Base-by-base conservation (phyloP, 768 basidiomycete genomes). In the Suillus spraguei region DNA sequence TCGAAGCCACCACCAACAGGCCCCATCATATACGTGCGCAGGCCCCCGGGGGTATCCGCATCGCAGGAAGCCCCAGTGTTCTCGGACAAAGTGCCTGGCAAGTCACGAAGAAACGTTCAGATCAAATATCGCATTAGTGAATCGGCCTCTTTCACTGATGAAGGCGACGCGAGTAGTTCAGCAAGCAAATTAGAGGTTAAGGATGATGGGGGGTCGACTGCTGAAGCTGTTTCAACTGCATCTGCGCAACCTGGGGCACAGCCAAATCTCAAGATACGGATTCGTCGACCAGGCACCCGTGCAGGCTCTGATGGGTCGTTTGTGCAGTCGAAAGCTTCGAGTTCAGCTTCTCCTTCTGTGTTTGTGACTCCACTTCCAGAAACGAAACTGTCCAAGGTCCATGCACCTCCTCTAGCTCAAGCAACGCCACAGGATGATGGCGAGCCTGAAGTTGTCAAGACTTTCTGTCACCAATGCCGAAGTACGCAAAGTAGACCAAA, bases 381-480 rank as follows among this genome's bases (percentile, higher is more conserved):
- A 24, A 24, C 16, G 10, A 56, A 24, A 11, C 9, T 5, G 7
- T 9, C 38, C 16, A 56, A 39, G 55, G 38, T 28, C 9, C 55
- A 39, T 24, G n/a, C 17, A 28, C 35, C n/a, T n/a, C n/a, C n/a
- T 16, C n/a, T 17, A 39, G 38, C 36, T 39, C 38, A n/a, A 53
- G 5, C 24, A 1, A 20, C 16, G 16, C 33, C 4, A 14, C 60
- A 42, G 36, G 60, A 35, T 16, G 6, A 5, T 32, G 55, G 42
- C 42, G 54, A 52, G 42, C n/a, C 58, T 22, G 52, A 41, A 16
- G 24, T 33, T 8, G 42, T 61, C 5, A 52, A 60, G 42, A 67
- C 74, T 3, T 77, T 1, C 36, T 80, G 79, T 49, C 79, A 80
- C 62, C 79, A 80, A 42, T 80, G 79, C 61, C 69, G 79, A n/a